Percentiles rank a stretch among this genome's conserved stretches.
Conservation (phyloP, 257 asterid genomes). For the Solanum microdontum region DNA sequence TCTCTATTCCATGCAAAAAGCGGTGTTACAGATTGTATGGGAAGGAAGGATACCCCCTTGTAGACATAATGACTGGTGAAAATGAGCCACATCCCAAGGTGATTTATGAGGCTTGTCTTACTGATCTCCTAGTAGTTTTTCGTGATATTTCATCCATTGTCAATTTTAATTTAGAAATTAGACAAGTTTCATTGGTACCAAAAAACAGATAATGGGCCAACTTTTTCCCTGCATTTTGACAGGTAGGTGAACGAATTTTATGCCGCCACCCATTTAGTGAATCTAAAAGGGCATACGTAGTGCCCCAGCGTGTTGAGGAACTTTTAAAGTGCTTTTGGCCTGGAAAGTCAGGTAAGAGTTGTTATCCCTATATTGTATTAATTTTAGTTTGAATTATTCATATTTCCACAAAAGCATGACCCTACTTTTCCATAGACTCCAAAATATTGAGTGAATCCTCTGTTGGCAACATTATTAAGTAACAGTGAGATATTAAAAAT, state of each 20-base stretch:
- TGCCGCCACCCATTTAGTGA: slow-evolving; percentile 93
- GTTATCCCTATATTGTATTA: background rate
- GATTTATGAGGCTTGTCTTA: background rate
- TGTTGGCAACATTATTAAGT: background rate
- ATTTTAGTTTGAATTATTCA: background rate
- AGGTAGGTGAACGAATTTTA: slow-evolving; percentile 73
- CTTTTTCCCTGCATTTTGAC: background rate
- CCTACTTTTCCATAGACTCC: background rate
- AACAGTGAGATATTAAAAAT: background rate
- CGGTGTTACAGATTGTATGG: slow-evolving; percentile 86
- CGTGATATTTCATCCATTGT: background rate
- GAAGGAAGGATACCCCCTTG: slow-evolving; percentile 89
- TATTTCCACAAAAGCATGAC: background rate
- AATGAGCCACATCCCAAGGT: slow-evolving; percentile 94
- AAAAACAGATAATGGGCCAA: background rate
- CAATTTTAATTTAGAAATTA: background rate
- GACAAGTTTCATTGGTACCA: background rate
- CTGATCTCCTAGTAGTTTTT: background rate
- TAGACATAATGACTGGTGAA: slow-evolving; percentile 89
- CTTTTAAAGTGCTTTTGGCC: slow-evolving; percentile 84
- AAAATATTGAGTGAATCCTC: background rate
- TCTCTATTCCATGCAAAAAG: slow-evolving; percentile 96
- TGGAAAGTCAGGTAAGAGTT: background rate
- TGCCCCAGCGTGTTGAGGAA: slow-evolving; percentile 85
- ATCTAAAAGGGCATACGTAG: slow-evolving; percentile 89